A percentile compares a stretch with the other conserved stretches of the same genome.
phyloP scores from a whole-genome alignment of 768 basidiomycete species.

The Asterophora lycoperdoides region DNA sequence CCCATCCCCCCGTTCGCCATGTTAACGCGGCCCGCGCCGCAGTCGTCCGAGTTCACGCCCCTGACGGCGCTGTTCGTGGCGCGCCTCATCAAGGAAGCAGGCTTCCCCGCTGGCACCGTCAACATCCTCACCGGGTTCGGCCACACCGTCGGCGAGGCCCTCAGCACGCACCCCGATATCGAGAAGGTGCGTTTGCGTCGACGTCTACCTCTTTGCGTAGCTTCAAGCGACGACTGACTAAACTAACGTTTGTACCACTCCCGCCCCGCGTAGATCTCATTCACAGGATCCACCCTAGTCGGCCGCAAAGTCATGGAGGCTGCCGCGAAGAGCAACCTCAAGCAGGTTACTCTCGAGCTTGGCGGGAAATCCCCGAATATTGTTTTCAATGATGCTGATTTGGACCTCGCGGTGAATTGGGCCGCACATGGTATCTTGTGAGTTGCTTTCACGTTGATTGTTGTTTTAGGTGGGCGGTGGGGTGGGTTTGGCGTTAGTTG shows the following conservation, averaged over 20 bases:
- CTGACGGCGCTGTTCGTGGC: slow-evolving; percentile 57
- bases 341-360: slow-evolving; percentile 72
- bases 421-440: slow-evolving; percentile 65
- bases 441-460: no score
- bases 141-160: slow-evolving; percentile 60
- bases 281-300: slow-evolving; percentile 58
- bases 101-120: slow-evolving; percentile 75
- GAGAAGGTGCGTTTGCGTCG: slow-evolving; percentile 43
- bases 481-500: no score
- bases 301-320: slow-evolving; percentile 75
- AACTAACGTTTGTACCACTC: no score
- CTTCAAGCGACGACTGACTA: no score
- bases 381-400: slow-evolving; percentile 61
- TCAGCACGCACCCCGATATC: slow-evolving; percentile 66
- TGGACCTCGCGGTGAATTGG: slow-evolving; percentile 67
- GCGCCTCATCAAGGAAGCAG: slow-evolving; percentile 64
- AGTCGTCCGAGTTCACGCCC: slow-evolving; percentile 79
- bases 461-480: no score
- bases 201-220: no score
- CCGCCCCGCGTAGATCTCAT: slow-evolving; percentile 3
- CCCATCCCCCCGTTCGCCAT: background rate
- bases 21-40: background rate
- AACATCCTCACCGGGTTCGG: slow-evolving; percentile 78
- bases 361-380: slow-evolving; percentile 67
- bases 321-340: slow-evolving; percentile 71